Evolutionary conservation across 805 yeast genomes (phyloP), one percentile per base, ranked within the genome.

Genomic region (Candida coleopterorum): DNA sequence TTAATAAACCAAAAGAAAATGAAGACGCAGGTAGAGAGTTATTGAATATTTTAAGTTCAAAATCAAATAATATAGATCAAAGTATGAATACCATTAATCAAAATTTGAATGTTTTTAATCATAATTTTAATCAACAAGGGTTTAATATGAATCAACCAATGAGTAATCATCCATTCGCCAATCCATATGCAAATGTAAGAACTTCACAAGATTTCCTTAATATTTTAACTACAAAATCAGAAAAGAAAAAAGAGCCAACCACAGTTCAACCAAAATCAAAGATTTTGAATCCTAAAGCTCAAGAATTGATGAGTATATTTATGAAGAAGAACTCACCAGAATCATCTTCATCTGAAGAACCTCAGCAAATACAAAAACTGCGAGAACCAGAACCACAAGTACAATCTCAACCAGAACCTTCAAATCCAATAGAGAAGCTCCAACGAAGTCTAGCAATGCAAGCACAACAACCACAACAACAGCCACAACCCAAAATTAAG

Each of bases 21-120:
- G 48, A 48, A 20, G 90, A 83, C 56, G 87, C 88, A 1, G 93
- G 93, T 23, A 79, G 90, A 67, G 90, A 81, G 36, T 56, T 84
- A 39, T 69, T 84, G 49, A 75, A 81, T 43, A 70, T 82, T 54
- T 64, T 84, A 41, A 20, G 22, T 20, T 20, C 22, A 20, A 20
- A 20, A 20, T 20, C 22, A 20, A 20, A 9, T 20, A 20, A 20
- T 20, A 20, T 20, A 6, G 22, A 20, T 20, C 22, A 20, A 20
- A 20, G 22, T 20, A 20, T 20, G 22, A 20, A 20, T 9, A 20
- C 6, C 9, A 20, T 20, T 6, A 20, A 20, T 9, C 22, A 20
- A 6, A 20, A 20, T 20, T 20, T 20, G 9, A 6, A 20, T 20
- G 9, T 6, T 20, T 20, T 20, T 9, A 20, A 9, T 20, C 22